Percentiles rank a stretch among this genome's conserved stretches.
phyloP scores from a whole-genome alignment of 352 stramenopile genomes.

The Halophytophthora polymorphica region DNA sequence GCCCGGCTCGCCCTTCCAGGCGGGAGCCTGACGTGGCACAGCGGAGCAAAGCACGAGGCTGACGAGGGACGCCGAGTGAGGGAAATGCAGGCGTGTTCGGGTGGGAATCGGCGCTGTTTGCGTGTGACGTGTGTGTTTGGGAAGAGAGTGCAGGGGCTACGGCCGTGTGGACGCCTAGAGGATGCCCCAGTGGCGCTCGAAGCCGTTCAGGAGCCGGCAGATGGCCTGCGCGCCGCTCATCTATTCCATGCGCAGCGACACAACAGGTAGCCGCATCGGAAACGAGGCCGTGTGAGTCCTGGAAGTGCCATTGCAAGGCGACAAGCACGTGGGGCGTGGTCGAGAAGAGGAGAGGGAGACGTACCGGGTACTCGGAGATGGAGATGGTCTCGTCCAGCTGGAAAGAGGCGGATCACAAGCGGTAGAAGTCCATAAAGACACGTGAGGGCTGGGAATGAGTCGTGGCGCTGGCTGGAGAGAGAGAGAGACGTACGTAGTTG shows the following conservation, averaged over 20 bases:
- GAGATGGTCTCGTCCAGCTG: conserved; percentile 96
- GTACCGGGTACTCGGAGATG: conserved; percentile 96
- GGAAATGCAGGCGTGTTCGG: too few relatives aligned
- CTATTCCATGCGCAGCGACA: conserved; percentile 21
- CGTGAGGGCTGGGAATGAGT: background rate
- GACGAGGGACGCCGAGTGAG: too few relatives aligned
- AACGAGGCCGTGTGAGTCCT: too few relatives aligned
- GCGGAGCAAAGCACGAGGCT: too few relatives aligned
- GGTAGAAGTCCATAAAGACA: conserved; percentile 7
- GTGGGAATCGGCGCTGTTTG: too few relatives aligned
- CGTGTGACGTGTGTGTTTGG: too few relatives aligned
- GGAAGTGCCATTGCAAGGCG: too few relatives aligned
- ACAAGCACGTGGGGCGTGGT: too few relatives aligned
- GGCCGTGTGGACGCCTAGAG: conserved; percentile 74
- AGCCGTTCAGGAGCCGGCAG: conserved; percentile 94
- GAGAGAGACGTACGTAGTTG: conserved; percentile 82
- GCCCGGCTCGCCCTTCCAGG: conserved; percentile 33
- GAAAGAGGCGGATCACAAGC: conserved; percentile 10
- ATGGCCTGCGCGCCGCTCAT: conserved; percentile 97
- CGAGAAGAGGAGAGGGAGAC: conserved; percentile 2
- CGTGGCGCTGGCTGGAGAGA: background rate
- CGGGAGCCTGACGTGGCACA: too few relatives aligned
- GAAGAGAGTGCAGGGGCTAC: background rate
- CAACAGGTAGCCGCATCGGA: background rate
- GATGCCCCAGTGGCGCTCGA: conserved; percentile 99